Base-by-base conservation (phyloP, 805 yeast genomes). In the Dipodascus albidus region DNA sequence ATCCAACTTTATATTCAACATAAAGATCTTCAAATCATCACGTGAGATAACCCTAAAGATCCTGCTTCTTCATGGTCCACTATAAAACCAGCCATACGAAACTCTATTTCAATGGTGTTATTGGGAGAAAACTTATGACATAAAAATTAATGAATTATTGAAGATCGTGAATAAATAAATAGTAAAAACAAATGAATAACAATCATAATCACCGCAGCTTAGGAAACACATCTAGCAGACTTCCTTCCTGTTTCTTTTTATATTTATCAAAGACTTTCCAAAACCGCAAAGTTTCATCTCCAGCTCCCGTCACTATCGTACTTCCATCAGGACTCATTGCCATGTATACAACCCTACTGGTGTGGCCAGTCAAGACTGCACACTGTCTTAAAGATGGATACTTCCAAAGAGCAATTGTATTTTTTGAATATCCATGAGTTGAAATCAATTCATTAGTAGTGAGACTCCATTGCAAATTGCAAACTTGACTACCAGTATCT, bases 221-320 rank as follows among this genome's bases (percentile, higher is more conserved):
- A 6, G 44, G 44, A 19, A 38, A 38, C 17, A 38, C 44, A 38
- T 38, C 44, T 14, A 38, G n/a, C 17, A 38, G 15, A 14, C 44
- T 38, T 38, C 44, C 44, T 38, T 38, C 44, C 44, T 38, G 17
- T 6, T 17, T 14, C 44, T 38, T 38, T 14, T 38, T 14, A 17
- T 38, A 38, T 38, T 85, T 87, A 55, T 87, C 96, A 70, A 90
- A 93, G 1, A 89, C 85, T 60, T 88, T 89, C 99, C 99, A 93
- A 65, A 93, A 87, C 58, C 99, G 69, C 53, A 93, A 71, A 0
- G 99, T 93, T 67, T 93, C 99, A 69, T 93, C 99, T 3, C 99
- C 99, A 1, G 99, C 97, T 1, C 99, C 99, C 0, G 99, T 90
- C 1, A 91, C 99, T 15, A 93, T 84, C 0, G 97, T 89, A 57